Evolutionary conservation across 163 green algal species (phyloP).

Genomic region (Scenedesmus sp.): DNA sequence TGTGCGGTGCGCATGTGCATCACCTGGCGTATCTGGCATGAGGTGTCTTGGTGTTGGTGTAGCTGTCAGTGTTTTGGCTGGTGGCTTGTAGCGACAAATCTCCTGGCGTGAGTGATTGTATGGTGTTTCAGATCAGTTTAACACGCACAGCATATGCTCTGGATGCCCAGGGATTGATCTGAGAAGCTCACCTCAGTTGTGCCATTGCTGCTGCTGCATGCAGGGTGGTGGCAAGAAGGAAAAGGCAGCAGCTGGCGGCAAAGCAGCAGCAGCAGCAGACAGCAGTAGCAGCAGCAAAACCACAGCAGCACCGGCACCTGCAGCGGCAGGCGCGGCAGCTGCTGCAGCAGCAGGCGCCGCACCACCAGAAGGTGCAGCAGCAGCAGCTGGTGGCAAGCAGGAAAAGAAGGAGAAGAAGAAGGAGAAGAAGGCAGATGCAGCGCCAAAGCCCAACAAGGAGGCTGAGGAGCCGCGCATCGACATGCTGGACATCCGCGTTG

Average conservation of each 20-base stretch:
- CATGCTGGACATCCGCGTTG: conserved; percentile 84
- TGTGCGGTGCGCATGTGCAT: neutral
- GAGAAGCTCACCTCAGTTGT: no score
- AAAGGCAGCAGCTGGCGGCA: conserved; percentile 35
- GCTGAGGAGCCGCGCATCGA: conserved; percentile 67
- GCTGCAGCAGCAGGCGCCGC: neutral
- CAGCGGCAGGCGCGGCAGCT: conserved; percentile 20
- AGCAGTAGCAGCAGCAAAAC: conserved; percentile 20
- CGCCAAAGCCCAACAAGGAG: conserved; percentile 43
- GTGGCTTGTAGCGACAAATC: neutral
- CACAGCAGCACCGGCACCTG: conserved; percentile 19
- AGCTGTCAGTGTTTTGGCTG: neutral
- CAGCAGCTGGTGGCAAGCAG: conserved; percentile 33
- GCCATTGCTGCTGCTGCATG: neutral
- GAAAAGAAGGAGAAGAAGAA: conserved; percentile 59
- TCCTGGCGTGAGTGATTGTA: neutral
- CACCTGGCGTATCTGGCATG: no score
- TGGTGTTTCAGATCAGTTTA: no score
- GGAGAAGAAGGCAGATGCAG: conserved; percentile 47
- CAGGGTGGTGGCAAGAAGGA: conserved; percentile 55
- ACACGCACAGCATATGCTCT: no score
- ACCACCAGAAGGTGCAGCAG: conserved; percentile 24
- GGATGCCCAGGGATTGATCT: no score
- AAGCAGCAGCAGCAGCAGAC: neutral
- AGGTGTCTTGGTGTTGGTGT: neutral